Percentiles rank a stretch among this genome's conserved stretches.
Evolutionary conservation across 495 filamentous ascomycete species (phyloP).

Genomic region (Hypoxylon subgilvum): DNA sequence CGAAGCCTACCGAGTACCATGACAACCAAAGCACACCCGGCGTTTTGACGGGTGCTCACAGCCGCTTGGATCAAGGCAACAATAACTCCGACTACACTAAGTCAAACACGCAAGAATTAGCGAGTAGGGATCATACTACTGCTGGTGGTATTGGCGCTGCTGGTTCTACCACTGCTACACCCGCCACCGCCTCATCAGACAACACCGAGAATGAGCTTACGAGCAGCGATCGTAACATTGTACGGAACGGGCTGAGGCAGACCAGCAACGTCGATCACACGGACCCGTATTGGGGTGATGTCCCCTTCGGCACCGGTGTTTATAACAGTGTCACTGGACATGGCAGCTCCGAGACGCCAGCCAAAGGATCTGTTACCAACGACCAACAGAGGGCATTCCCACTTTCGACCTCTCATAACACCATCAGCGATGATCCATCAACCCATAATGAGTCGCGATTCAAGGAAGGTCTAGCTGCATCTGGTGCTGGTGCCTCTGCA

Average conservation of each 20-base stretch:
- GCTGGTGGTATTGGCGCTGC: neutral
- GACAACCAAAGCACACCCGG: constrained; percentile 15
- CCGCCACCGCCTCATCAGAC: neutral
- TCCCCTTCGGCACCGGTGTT: constrained; percentile 44
- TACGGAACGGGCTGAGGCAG: constrained; percentile 21
- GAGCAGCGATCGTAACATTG: constrained; percentile 2
- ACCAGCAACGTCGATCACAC: constrained; percentile 11
- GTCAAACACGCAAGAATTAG: neutral
- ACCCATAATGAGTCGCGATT: constrained; percentile 17
- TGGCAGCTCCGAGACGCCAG: constrained; percentile 43
- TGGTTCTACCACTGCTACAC: neutral
- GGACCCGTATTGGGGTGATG: constrained; percentile 49
- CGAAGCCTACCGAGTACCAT: neutral
- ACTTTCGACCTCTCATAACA: constrained; percentile 20
- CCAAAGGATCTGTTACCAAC: constrained; percentile 27
- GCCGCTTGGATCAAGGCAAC: constrained; percentile 6
- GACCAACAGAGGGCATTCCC: constrained; percentile 39
- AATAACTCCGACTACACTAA: neutral
- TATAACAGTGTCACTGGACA: constrained; percentile 53
- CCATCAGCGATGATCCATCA: constrained; percentile 28
- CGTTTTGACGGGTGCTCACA: constrained; percentile 35
- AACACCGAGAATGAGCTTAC: neutral
- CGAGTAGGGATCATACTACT: neutral
- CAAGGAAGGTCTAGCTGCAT: constrained; percentile 20
- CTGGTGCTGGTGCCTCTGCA: constrained; percentile 5